A percentile compares a stretch with the other conserved stretches of the same genome.
Conservation (phyloP, 345 rosid genomes). For the Gossypium ekmanianum region DNA sequence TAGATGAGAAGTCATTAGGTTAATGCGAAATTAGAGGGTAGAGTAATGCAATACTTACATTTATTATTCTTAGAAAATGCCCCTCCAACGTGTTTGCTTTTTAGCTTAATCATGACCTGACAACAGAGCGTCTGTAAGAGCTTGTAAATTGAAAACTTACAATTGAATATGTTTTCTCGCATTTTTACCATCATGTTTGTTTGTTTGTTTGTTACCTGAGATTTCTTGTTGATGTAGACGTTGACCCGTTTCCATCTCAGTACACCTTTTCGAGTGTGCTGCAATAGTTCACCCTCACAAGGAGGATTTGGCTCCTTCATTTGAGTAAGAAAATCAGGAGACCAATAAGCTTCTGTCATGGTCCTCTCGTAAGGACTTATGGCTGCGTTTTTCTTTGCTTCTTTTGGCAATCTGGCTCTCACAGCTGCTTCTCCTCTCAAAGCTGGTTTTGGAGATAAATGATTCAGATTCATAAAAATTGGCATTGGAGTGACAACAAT, state of each 20-base stretch:
- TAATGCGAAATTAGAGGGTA: neutral
- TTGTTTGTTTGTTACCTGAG: conserved; percentile 46
- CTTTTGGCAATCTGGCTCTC: conserved; percentile 71
- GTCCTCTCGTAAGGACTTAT: conserved; percentile 74
- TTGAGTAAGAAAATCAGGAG: conserved; percentile 33
- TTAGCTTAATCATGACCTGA: conserved; percentile 70
- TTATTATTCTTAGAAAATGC: conserved; percentile 88
- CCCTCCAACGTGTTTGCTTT: conserved; percentile 88
- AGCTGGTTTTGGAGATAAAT: conserved; percentile 35
- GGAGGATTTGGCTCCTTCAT: conserved; percentile 41
- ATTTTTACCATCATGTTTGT: neutral
- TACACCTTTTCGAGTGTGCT: conserved; percentile 60
- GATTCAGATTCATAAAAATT: neutral
- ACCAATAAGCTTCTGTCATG: conserved; percentile 43
- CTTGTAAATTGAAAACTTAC: neutral
- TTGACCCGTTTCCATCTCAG: conserved; percentile 55
- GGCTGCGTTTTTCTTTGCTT: conserved; percentile 79
- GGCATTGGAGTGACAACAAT: neutral
- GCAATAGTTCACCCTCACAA: conserved; percentile 69
- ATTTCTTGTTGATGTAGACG: conserved; percentile 66
- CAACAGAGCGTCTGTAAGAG: conserved; percentile 6
- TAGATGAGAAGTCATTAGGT: neutral
- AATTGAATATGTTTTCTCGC: neutral
- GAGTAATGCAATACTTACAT: conserved; percentile 35
- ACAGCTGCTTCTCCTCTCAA: conserved; percentile 90